phyloP scores from a whole-genome alignment of 2,329 filamentous ascomycete genomes.

The Atkinsonella texensis region DNA sequence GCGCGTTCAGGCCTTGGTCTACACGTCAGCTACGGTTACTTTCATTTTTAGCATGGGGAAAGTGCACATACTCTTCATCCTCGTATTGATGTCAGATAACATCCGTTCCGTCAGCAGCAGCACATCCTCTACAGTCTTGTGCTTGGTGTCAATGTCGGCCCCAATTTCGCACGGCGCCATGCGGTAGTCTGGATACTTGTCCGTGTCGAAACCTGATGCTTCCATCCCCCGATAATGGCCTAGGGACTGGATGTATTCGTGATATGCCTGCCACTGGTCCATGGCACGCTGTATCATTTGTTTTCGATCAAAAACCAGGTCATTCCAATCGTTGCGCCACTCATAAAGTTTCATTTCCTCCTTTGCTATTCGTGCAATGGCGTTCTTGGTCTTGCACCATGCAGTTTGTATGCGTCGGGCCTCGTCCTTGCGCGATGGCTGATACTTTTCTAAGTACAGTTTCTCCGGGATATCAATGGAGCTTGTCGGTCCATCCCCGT shows the following conservation, averaged over 20 bases:
- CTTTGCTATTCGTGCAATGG: conserved; percentile 12
- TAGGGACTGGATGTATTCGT: conserved; percentile 23
- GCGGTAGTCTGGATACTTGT: conserved; percentile 26
- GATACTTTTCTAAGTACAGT: conserved; percentile 44
- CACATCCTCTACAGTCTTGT: conserved; percentile 21
- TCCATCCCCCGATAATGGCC: conserved; percentile 25
- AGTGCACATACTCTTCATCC: conserved; percentile 22
- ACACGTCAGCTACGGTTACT: not conserved
- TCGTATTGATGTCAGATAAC: conserved; percentile 22
- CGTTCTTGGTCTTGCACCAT: conserved; percentile 21
- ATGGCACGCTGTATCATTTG: conserved; percentile 18
- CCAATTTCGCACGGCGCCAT: conserved; percentile 25
- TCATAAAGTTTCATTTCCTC: conserved; percentile 17
- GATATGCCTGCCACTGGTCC: conserved; percentile 20
- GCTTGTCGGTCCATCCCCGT: conserved; percentile 27
- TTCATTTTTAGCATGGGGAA: not conserved
- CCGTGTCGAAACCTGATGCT: conserved; percentile 24
- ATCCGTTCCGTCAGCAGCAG: conserved; percentile 20
- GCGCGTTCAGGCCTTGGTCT: conserved; percentile 16
- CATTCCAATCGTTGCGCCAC: conserved; percentile 16
- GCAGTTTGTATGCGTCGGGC: conserved; percentile 31
- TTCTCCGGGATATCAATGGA: conserved; percentile 37
- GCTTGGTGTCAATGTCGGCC: conserved; percentile 19
- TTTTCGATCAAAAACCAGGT: conserved; percentile 16
- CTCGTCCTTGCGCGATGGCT: conserved; percentile 31